A percentile compares a stretch with the other conserved stretches of the same genome.
These are phyloP conservation scores for Aschersonia sp. DNA, from an alignment of 2,329 filamentous ascomycete genomes.

Conservation along the genomic window DNA sequence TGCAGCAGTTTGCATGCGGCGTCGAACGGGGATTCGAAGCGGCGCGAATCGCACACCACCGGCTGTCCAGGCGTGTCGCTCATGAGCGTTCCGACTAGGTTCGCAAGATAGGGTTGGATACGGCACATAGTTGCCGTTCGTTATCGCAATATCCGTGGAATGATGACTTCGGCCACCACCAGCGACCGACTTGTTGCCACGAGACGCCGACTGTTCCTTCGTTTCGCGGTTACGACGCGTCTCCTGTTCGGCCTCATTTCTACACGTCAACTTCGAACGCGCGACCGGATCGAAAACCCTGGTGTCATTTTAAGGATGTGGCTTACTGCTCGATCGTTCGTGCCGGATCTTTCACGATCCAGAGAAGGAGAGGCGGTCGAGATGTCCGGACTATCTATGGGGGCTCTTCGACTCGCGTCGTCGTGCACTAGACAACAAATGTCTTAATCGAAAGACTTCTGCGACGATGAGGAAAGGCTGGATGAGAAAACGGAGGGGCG, in stretches of 20 bases:
- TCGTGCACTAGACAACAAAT: background rate
- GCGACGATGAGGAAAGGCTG: too few species aligned
- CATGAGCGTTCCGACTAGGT: conserved; percentile 8
- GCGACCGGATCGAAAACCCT: too few species aligned
- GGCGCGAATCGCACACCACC: conserved; percentile 72
- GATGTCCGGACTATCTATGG: background rate
- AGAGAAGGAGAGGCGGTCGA: background rate
- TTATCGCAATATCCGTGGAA: background rate
- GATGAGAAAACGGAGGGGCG: background rate
- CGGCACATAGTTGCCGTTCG: conserved; percentile 5
- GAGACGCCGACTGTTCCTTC: background rate
- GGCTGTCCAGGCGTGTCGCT: conserved; percentile 19
- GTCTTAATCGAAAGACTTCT: background rate
- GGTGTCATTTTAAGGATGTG: too few species aligned
- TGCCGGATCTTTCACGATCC: background rate
- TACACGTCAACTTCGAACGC: too few species aligned
- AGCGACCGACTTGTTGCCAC: too few species aligned
- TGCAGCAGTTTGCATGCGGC: conserved; percentile 64
- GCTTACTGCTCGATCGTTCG: background rate
- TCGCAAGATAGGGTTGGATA: conserved; percentile 15
- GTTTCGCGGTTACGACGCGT: background rate
- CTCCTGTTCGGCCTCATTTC: background rate
- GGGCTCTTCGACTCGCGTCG: background rate
- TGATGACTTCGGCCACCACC: background rate
- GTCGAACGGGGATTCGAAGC: conserved; percentile 54